Percentiles rank a stretch among this genome's conserved stretches.
These are phyloP conservation scores for Boletus reticuloceps DNA, from an alignment of 768 basidiomycete species.

Conservation along the genomic window DNA sequence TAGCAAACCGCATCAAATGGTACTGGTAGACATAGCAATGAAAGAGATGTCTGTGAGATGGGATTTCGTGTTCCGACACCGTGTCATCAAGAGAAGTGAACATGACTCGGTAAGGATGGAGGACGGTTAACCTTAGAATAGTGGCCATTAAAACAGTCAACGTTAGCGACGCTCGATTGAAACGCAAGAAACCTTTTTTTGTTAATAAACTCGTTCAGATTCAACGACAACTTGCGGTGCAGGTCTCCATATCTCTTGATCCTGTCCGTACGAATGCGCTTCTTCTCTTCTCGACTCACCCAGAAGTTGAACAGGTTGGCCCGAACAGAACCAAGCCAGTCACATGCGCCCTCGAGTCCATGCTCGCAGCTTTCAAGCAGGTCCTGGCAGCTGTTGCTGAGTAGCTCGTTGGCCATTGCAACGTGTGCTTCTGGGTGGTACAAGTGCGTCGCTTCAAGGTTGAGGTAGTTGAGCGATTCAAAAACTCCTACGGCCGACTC, in stretches of 20 bases:
- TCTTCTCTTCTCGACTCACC: conserved; percentile 28
- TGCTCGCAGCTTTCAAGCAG: conserved; percentile 45
- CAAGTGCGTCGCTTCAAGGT: not conserved
- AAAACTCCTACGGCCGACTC: not conserved
- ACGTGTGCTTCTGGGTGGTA: not conserved
- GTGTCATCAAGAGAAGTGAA: conserved; percentile 40
- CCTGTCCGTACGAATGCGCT: conserved; percentile 30
- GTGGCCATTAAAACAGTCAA: not conserved
- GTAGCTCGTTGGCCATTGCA: not conserved
- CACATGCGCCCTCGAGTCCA: conserved; percentile 39
- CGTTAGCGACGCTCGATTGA: not conserved
- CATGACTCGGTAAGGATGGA: conserved; percentile 58
- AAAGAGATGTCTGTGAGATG: conserved; percentile 68
- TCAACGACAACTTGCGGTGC: conserved; percentile 33
- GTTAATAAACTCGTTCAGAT: conserved; percentile 45
- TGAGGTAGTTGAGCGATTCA: not conserved
- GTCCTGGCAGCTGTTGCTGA: conserved; percentile 19
- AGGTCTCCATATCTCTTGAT: conserved; percentile 38
- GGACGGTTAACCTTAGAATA: conserved; percentile 30
- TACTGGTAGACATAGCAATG: conserved; percentile 72
- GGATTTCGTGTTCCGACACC: conserved; percentile 35
- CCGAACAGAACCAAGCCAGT: conserved; percentile 51
- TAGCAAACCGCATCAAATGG: conserved; percentile 40
- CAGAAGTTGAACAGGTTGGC: conserved; percentile 38
- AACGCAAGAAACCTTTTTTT: conserved; percentile 44